A percentile compares a stretch with the other conserved stretches of the same genome.
These are phyloP conservation scores for Chamaecrista fasciculata DNA, from an alignment of 306 rosid genomes.

Conservation along the genomic window DNA sequence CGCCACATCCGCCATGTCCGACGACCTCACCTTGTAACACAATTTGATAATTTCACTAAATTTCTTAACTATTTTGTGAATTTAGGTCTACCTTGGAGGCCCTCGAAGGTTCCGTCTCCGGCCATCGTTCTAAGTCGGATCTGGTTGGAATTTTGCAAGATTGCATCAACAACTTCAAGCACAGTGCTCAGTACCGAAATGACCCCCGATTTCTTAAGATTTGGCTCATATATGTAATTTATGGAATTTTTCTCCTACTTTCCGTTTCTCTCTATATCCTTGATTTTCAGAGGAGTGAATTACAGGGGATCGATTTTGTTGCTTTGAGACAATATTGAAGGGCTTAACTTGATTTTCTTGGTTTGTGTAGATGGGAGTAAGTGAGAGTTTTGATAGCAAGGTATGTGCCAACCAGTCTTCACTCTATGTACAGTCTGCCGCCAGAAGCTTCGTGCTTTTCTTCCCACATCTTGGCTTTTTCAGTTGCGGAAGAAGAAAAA, in stretches of 20 bases:
- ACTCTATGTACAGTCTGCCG: slow-evolving; percentile 25
- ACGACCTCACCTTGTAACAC: too few relatives aligned
- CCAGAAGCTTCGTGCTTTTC: too few relatives aligned
- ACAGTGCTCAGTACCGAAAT: slow-evolving; percentile 40
- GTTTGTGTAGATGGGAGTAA: slow-evolving; percentile 42
- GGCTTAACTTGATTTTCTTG: slow-evolving; percentile 12
- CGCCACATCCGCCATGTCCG: too few relatives aligned
- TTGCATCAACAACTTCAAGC: slow-evolving; percentile 48
- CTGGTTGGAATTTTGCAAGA: slow-evolving; percentile 40
- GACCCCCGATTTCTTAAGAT: slow-evolving; percentile 65
- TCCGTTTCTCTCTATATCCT: not conserved
- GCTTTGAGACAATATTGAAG: not conserved
- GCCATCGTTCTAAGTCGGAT: slow-evolving; percentile 24
- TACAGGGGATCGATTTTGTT: too few relatives aligned
- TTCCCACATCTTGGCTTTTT: too few relatives aligned
- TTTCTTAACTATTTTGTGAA: not conserved
- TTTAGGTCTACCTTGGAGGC: slow-evolving; percentile 50
- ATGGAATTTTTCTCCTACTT: not conserved
- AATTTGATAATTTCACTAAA: not conserved
- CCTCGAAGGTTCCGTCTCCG: slow-evolving; percentile 36
- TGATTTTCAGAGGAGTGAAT: too few relatives aligned
- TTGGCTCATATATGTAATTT: slow-evolving; percentile 55
- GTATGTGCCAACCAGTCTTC: slow-evolving; percentile 45
- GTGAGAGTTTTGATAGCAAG: slow-evolving; percentile 44
- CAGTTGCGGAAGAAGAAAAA: too few relatives aligned